phyloP scores from a whole-genome alignment of 495 filamentous ascomycete genomes.

The Neurospora terricola region DNA sequence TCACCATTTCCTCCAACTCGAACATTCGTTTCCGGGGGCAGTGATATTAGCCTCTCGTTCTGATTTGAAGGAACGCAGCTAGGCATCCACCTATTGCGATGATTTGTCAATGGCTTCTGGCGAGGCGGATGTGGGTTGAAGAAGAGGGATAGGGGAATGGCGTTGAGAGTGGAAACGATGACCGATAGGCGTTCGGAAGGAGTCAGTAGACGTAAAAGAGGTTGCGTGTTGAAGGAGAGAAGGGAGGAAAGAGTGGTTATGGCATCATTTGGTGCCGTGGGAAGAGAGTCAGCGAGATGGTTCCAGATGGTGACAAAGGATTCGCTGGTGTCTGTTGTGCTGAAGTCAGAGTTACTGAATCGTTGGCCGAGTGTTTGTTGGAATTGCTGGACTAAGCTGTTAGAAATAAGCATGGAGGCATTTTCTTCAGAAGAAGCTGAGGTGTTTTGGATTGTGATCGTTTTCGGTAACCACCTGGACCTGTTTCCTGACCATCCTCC shows the following conservation, averaged over 20 bases:
- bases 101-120: slow-evolving; percentile 6
- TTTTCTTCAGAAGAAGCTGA: neutral
- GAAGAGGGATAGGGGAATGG: slow-evolving; percentile 12
- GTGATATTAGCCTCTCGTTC: neutral
- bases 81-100: slow-evolving; percentile 15
- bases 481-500: neutral
- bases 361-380: neutral
- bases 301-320: neutral
- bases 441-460: neutral
- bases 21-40: slow-evolving; percentile 7
- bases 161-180: slow-evolving; percentile 14
- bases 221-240: slow-evolving; percentile 12
- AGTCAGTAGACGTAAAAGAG: slow-evolving; percentile 7
- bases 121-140: slow-evolving; percentile 10
- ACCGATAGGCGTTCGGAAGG: slow-evolving; percentile 12
- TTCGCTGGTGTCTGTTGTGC: neutral
- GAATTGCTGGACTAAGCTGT: neutral
- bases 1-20: slow-evolving; percentile 5
- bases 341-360: neutral
- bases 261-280: neutral
- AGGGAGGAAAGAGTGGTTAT: neutral
- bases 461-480: neutral
- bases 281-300: neutral
- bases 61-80: slow-evolving; percentile 8
- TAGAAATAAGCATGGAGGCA: neutral